Conservation (phyloP, 208 protist genomes). For the Acanthamoeba royreba region DNA sequence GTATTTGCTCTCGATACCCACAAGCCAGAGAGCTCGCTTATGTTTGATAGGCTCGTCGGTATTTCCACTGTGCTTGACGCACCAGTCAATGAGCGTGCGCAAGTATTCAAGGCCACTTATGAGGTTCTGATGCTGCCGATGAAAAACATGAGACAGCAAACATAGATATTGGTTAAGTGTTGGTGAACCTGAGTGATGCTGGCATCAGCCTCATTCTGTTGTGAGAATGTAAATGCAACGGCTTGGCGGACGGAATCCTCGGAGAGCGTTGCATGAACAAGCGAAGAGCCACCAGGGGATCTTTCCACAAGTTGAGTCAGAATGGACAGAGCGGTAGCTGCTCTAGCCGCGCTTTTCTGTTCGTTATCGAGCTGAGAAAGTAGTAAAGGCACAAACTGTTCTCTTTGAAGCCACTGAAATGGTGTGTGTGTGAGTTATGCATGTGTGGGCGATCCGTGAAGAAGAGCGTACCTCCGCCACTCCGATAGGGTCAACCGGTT, state of each 20-base stretch:
- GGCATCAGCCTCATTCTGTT: not conserved
- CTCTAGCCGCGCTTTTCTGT: not conserved
- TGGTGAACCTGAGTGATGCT: not conserved
- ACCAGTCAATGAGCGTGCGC: no score
- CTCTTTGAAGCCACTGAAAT: not conserved
- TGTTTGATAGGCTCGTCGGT: no score
- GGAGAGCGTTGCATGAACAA: not conserved
- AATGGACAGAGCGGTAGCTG: not conserved
- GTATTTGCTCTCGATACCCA: no score
- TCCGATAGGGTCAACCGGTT: not conserved
- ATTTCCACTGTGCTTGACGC: no score
- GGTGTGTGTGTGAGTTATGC: not conserved
- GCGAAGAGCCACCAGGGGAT: not conserved
- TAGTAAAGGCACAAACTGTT: not conserved
- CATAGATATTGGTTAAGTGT: no score
- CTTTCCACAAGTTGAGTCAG: not conserved
- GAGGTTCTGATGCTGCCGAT: no score
- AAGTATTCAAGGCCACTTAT: no score
- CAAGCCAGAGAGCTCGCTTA: no score
- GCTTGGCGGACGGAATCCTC: not conserved
- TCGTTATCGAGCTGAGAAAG: not conserved
- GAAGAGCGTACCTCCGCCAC: not conserved
- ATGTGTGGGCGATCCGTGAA: not conserved
- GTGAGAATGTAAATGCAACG: not conserved
- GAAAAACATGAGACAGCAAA: no score